Conservation (phyloP, 208 protist species). For the Leishmania aethiopica region DNA sequence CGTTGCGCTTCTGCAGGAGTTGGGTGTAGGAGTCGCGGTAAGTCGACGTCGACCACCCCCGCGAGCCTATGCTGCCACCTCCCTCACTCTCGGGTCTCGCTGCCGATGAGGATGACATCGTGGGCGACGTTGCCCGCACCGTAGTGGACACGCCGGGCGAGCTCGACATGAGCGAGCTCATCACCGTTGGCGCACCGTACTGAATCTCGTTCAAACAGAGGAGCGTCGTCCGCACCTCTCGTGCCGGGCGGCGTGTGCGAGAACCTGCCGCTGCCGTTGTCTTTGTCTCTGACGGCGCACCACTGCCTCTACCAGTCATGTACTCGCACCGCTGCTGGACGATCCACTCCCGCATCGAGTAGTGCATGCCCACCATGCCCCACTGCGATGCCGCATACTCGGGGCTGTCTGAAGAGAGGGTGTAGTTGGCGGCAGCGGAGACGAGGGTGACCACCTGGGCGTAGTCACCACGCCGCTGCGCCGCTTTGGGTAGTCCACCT, state of each 20-base stretch:
- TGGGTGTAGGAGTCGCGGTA: constrained; percentile 8
- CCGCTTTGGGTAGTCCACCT: background rate
- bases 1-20: constrained; percentile 16
- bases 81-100: constrained; percentile 1
- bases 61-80: background rate
- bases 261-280: background rate
- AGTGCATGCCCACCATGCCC: constrained; percentile 51
- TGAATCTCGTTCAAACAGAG: constrained; percentile 29
- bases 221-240: constrained; percentile 28
- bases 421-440: constrained; percentile 24
- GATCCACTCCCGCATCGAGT: constrained; percentile 54
- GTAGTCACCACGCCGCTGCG: constrained; percentile 21
- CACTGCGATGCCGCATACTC: constrained; percentile 64
- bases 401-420: constrained; percentile 26
- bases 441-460: constrained; percentile 46
- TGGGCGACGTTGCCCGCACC: background rate
- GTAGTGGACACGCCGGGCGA: background rate
- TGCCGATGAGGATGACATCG: background rate
- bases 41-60: background rate
- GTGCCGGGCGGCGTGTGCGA: background rate
- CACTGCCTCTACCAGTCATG: background rate
- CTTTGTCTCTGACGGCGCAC: background rate
- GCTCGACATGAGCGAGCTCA: constrained; percentile 3
- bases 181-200: constrained; percentile 3
- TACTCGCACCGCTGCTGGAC: constrained; percentile 16